These are phyloP conservation scores for Artemisia tridentata DNA, from an alignment of 129 eudicot genomes.

Conservation along the genomic window DNA sequence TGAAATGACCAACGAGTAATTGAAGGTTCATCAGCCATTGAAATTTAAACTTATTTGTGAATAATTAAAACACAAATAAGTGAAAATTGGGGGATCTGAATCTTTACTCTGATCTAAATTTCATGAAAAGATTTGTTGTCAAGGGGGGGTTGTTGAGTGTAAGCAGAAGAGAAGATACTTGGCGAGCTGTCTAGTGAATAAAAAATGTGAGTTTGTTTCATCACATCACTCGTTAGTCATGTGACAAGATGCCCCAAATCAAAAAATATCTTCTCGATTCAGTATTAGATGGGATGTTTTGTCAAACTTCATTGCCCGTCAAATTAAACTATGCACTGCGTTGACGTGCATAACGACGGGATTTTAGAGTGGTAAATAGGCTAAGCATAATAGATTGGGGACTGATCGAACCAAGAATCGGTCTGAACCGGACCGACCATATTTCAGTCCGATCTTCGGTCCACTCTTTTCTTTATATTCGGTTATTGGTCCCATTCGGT, in stretches of 20 bases:
- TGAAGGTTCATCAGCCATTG: conserved; percentile 70
- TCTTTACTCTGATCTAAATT: neutral
- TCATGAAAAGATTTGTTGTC: neutral
- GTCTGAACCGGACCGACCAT: no score
- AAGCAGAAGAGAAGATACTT: conserved; percentile 20
- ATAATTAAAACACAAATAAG: neutral
- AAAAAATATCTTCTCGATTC: neutral
- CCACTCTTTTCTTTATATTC: no score
- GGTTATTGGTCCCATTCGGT: no score
- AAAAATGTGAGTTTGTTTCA: neutral
- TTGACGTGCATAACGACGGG: no score
- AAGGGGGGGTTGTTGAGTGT: neutral
- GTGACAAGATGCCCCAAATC: neutral
- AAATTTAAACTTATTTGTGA: conserved; percentile 5
- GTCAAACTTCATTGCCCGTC: no score
- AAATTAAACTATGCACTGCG: no score
- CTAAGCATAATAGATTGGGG: no score
- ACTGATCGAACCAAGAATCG: no score
- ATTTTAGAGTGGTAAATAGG: no score
- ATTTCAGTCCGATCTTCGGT: no score
- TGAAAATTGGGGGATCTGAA: conserved; percentile 29
- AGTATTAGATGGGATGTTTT: no score
- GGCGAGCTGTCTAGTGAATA: conserved; percentile 22
- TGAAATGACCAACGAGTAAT: conserved; percentile 79
- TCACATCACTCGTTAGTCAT: neutral